Percentiles rank a stretch among this genome's conserved stretches.
Conservation (phyloP, 202 grass and related monocot species). For the Panicum hallii region DNA sequence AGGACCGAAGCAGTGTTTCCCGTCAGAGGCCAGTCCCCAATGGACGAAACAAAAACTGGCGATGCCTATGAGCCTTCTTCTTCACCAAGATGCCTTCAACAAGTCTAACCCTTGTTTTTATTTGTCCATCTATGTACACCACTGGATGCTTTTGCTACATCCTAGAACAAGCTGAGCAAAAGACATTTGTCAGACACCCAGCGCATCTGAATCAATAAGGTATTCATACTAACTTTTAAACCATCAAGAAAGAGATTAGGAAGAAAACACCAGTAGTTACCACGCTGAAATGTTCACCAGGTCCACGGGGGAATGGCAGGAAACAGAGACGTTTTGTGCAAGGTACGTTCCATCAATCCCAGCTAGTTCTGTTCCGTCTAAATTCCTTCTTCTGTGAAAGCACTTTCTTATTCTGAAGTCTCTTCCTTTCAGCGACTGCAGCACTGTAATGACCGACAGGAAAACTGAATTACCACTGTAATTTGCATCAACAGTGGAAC, state of each 20-base stretch:
- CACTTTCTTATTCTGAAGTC: slow-evolving; percentile 83
- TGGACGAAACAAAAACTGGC: slow-evolving; percentile 34
- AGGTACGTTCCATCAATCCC: slow-evolving; percentile 65
- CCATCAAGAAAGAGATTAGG: neutral
- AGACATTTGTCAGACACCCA: neutral
- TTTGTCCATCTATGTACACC: slow-evolving; percentile 25
- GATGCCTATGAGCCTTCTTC: neutral
- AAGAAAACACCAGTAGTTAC: slow-evolving; percentile 31
- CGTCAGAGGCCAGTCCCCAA: slow-evolving; percentile 28
- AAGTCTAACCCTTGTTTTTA: neutral
- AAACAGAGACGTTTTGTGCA: neutral
- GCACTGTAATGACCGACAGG: slow-evolving; percentile 55
- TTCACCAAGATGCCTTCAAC: slow-evolving; percentile 38
- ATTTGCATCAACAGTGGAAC: neutral
- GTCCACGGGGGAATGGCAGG: neutral
- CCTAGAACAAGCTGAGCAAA: slow-evolving; percentile 39
- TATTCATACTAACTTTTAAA: neutral
- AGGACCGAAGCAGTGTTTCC: slow-evolving; percentile 32
- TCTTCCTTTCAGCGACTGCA: slow-evolving; percentile 79
- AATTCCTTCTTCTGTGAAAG: slow-evolving; percentile 87
- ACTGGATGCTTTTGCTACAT: slow-evolving; percentile 17
- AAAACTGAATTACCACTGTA: slow-evolving; percentile 24
- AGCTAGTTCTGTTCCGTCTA: slow-evolving; percentile 69
- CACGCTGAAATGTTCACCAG: neutral
- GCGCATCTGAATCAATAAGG: neutral